phyloP scores from a whole-genome alignment of 768 basidiomycete species.

The Porphyrellus cyaneotinctus region DNA sequence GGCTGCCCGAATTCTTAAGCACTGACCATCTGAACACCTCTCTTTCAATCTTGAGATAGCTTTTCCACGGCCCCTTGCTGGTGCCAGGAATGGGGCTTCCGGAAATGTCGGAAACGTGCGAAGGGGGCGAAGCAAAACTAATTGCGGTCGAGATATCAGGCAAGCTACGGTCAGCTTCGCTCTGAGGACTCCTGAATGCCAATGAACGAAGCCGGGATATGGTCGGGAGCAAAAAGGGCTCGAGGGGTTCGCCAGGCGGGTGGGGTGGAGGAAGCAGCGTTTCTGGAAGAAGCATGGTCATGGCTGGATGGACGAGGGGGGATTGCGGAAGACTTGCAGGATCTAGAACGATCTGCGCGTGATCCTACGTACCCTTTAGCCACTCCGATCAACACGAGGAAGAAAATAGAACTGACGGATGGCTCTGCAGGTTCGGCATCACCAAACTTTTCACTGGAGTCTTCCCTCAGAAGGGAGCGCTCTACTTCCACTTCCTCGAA shows the following conservation, averaged over 20 bases:
- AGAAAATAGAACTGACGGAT: slow-evolving; percentile 30
- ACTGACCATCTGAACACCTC: slow-evolving; percentile 78
- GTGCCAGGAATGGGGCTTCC: slow-evolving; percentile 56
- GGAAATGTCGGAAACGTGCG: slow-evolving; percentile 69
- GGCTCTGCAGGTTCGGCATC: slow-evolving; percentile 18
- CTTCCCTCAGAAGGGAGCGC: slow-evolving; percentile 40
- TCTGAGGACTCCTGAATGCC: slow-evolving; percentile 44
- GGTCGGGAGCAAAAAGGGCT: slow-evolving; percentile 66
- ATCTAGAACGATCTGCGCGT: slow-evolving; percentile 35
- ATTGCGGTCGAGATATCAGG: slow-evolving; percentile 44
- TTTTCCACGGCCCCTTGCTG: slow-evolving; percentile 20
- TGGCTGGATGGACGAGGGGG: slow-evolving; percentile 31
- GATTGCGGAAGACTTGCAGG: slow-evolving; percentile 39
- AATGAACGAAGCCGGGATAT: slow-evolving; percentile 78
- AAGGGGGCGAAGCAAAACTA: slow-evolving; percentile 51
- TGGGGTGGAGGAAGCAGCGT: neutral
- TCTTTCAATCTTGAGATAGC: slow-evolving; percentile 30
- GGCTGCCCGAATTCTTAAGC: slow-evolving; percentile 54
- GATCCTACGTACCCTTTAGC: slow-evolving; percentile 30
- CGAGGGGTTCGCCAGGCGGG: slow-evolving; percentile 23
- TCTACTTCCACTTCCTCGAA: slow-evolving; percentile 46
- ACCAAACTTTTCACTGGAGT: slow-evolving; percentile 31
- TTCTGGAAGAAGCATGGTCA: slow-evolving; percentile 37
- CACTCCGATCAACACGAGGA: slow-evolving; percentile 19
- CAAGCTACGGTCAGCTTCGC: slow-evolving; percentile 40